A percentile compares a stretch with the other conserved stretches of the same genome.
phyloP scores from a whole-genome alignment of 2,329 filamentous ascomycete genomes.

The Hypoxylon sp. region DNA sequence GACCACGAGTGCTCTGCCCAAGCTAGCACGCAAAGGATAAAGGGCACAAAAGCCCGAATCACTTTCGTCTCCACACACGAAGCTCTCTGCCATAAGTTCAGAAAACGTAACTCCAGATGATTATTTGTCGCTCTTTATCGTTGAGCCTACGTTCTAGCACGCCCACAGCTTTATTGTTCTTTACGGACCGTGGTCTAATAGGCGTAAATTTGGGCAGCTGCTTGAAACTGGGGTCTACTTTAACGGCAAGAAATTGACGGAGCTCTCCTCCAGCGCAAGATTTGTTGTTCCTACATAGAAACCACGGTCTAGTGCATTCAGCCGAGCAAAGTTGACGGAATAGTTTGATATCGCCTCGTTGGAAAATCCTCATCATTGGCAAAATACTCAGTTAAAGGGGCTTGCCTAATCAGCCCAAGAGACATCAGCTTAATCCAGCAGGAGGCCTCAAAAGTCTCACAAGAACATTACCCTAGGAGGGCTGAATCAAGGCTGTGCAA shows the following conservation, averaged over 20 bases:
- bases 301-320: constrained; percentile 59
- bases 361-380: constrained; percentile 55
- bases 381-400: constrained; percentile 60
- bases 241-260: constrained; percentile 51
- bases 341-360: constrained; percentile 66
- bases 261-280: constrained; percentile 55
- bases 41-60: background rate
- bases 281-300: constrained; percentile 66
- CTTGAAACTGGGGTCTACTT: constrained; percentile 49
- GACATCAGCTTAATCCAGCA: constrained; percentile 53
- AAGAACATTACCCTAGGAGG: constrained; percentile 64
- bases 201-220: constrained; percentile 49
- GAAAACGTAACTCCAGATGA: background rate
- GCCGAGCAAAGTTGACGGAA: constrained; percentile 59
- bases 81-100: background rate
- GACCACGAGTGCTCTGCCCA: too few species aligned
- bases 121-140: constrained; percentile 27
- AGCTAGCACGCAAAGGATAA: background rate
- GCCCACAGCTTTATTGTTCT: constrained; percentile 43
- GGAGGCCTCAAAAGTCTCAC: constrained; percentile 51
- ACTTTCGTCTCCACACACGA: too few species aligned
- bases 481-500: constrained; percentile 67
- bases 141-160: constrained; percentile 42
- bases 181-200: constrained; percentile 43
- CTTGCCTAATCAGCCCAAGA: constrained; percentile 57